A percentile compares a stretch with the other conserved stretches of the same genome.
phyloP scores from a whole-genome alignment of 176 grass and related monocot species.

The Oryza brachyantha region DNA sequence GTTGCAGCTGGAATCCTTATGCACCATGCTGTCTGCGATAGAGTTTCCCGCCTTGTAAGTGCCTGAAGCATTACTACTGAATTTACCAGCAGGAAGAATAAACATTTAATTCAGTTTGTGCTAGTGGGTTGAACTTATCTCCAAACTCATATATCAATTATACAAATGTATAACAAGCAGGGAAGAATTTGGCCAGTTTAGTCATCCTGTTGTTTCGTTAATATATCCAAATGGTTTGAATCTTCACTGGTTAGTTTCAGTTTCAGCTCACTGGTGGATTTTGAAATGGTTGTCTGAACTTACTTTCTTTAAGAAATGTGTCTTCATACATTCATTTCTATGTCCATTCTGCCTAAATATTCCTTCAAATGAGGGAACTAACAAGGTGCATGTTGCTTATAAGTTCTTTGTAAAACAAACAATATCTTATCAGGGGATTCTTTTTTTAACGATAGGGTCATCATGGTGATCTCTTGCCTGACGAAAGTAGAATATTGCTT shows the following conservation, averaged over 20 bases:
- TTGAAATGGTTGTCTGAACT: background rate
- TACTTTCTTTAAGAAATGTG: background rate
- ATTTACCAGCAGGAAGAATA: slow-evolving; percentile 6
- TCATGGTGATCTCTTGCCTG: slow-evolving; percentile 72
- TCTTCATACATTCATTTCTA: slow-evolving; percentile 11
- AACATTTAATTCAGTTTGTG: slow-evolving; percentile 7
- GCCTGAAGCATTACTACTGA: slow-evolving; percentile 7
- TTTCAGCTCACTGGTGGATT: background rate
- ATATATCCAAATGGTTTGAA: background rate
- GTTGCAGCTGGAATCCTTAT: slow-evolving; percentile 96
- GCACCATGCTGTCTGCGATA: slow-evolving; percentile 94
- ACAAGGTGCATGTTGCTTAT: background rate
- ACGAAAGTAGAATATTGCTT: slow-evolving; percentile 87
- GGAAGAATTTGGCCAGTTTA: background rate
- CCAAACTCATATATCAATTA: background rate
- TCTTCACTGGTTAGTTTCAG: background rate
- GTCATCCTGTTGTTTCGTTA: background rate
- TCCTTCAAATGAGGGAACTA: background rate
- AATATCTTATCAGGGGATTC: slow-evolving; percentile 19
- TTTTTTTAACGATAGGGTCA: slow-evolving; percentile 53
- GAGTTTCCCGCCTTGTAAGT: slow-evolving; percentile 75
- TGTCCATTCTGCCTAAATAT: slow-evolving; percentile 3
- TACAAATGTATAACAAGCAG: slow-evolving; percentile 6
- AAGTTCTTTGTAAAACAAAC: slow-evolving; percentile 16
- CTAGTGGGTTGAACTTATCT: background rate